A percentile compares a stretch with the other conserved stretches of the same genome.
These are phyloP conservation scores for Echria macrotheca DNA, from an alignment of 495 filamentous ascomycete species.

Conservation along the genomic window DNA sequence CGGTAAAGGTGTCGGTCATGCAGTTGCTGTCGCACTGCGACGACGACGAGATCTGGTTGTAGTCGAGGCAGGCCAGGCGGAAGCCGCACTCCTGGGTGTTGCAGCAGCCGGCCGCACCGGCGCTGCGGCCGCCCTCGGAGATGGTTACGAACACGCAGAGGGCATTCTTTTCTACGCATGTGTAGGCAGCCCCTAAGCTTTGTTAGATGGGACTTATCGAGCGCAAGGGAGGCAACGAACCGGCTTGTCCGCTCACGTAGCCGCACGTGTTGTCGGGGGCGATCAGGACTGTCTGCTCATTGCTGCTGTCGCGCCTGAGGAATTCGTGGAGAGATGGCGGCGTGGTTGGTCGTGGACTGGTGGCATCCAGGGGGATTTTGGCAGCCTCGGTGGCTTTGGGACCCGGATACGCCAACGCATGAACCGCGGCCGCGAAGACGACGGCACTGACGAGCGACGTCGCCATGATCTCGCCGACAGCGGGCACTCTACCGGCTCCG, in stretches of 20 bases:
- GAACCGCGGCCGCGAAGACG: slow-evolving; percentile 28
- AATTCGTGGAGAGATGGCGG: slow-evolving; percentile 28
- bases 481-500: too few relatives aligned
- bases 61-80: slow-evolving; percentile 5
- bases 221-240: slow-evolving; percentile 18
- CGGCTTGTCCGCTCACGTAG: slow-evolving; percentile 34
- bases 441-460: slow-evolving; percentile 1
- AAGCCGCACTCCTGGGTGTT: slow-evolving; percentile 10
- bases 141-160: slow-evolving; percentile 7
- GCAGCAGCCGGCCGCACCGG: slow-evolving; percentile 21
- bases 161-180: slow-evolving; percentile 5
- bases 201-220: not conserved
- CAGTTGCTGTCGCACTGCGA: slow-evolving; percentile 2
- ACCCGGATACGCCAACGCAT: slow-evolving; percentile 30
- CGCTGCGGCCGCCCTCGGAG: not conserved
- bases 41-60: slow-evolving; percentile 3
- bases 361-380: slow-evolving; percentile 15
- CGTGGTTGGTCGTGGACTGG: slow-evolving; percentile 28
- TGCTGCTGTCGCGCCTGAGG: slow-evolving; percentile 24
- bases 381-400: slow-evolving; percentile 26
- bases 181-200: slow-evolving; percentile 28
- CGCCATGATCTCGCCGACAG: slow-evolving; percentile 2
- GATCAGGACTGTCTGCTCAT: slow-evolving; percentile 30
- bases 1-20: slow-evolving; percentile 7
- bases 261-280: slow-evolving; percentile 48